Percentiles rank a stretch among this genome's conserved stretches.
Conservation (phyloP, 2,329 filamentous ascomycete genomes). For the Diaporthe sp. region DNA sequence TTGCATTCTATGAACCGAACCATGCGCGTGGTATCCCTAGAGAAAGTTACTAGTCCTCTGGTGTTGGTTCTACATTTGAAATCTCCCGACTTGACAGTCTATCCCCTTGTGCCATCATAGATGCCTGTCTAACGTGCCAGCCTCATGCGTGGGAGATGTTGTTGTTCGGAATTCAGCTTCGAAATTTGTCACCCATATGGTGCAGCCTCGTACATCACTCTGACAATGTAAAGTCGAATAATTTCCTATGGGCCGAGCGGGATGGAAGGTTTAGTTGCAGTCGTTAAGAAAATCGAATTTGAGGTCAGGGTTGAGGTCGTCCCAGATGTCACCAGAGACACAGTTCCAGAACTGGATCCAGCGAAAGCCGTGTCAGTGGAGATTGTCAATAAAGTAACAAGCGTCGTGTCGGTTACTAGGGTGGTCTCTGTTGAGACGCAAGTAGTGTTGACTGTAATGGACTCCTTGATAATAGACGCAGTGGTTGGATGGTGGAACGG, state of each 20-base stretch:
- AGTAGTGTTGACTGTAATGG: conserved; percentile 26
- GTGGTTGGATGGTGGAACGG: neutral
- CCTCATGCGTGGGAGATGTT: neutral
- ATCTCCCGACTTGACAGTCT: neutral
- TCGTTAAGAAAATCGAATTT: neutral
- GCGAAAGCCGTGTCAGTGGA: conserved; percentile 20
- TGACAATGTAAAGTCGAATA: neutral
- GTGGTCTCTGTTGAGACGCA: conserved; percentile 27
- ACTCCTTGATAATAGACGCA: neutral
- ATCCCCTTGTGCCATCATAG: neutral
- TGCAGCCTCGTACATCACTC: too few species aligned
- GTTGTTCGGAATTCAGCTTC: neutral
- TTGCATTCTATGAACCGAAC: neutral
- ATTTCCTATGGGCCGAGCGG: neutral
- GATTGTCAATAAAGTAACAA: conserved; percentile 11
- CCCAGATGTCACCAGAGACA: conserved; percentile 2
- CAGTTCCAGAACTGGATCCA: neutral
- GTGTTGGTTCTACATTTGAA: neutral
- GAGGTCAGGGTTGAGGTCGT: neutral
- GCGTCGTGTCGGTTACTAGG: conserved; percentile 15
- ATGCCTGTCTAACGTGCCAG: neutral
- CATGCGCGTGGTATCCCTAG: neutral
- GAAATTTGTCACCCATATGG: too few species aligned
- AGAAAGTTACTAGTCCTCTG: neutral
- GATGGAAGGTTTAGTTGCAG: neutral